A percentile compares a stretch with the other conserved stretches of the same genome.
These are phyloP conservation scores for Aspergillus saccharolyticus DNA, from an alignment of 495 filamentous ascomycete species.

Conservation along the genomic window DNA sequence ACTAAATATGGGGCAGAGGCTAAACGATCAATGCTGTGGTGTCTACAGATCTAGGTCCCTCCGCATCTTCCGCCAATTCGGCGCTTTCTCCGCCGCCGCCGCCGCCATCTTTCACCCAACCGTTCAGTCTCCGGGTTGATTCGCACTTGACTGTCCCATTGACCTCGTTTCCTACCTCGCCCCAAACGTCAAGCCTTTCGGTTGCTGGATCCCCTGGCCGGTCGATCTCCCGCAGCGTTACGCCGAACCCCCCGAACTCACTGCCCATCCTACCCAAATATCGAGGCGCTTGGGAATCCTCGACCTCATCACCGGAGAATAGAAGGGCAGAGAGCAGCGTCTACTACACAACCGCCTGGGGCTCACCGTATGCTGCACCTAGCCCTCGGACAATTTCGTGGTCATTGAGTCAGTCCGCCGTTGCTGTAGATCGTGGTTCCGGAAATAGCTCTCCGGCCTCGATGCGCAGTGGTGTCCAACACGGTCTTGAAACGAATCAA, in stretches of 20 bases:
- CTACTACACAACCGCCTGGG: slow-evolving; percentile 67
- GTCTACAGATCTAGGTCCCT: slow-evolving; percentile 37
- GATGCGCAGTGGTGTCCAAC: slow-evolving; percentile 17
- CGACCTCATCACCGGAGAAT: slow-evolving; percentile 40
- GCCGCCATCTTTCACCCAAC: slow-evolving; percentile 25
- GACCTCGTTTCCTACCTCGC: slow-evolving; percentile 32
- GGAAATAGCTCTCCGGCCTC: slow-evolving; percentile 35
- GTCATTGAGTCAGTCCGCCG: slow-evolving; percentile 39
- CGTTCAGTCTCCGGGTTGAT: slow-evolving; percentile 29
- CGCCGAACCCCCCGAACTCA: slow-evolving; percentile 29
- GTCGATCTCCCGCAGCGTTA: slow-evolving; percentile 24
- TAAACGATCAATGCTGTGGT: slow-evolving; percentile 17
- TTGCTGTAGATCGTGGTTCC: slow-evolving; percentile 30
- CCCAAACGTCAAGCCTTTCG: slow-evolving; percentile 37
- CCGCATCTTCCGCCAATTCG: slow-evolving; percentile 39
- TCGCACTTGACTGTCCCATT: slow-evolving; percentile 29
- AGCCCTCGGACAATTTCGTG: slow-evolving; percentile 45
- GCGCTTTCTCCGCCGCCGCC: slow-evolving; percentile 32
- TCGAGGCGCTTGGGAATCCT: slow-evolving; percentile 32
- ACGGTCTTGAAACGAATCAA: slow-evolving; percentile 47
- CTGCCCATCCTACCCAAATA: slow-evolving; percentile 34
- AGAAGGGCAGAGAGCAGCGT: slow-evolving; percentile 40
- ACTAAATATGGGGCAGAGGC: slow-evolving; percentile 1
- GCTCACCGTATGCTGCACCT: slow-evolving; percentile 63
- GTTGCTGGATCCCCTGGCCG: slow-evolving; percentile 34